Conservation (phyloP, 371 early-diverging fungal species). For the Sporodiniella umbellata region DNA sequence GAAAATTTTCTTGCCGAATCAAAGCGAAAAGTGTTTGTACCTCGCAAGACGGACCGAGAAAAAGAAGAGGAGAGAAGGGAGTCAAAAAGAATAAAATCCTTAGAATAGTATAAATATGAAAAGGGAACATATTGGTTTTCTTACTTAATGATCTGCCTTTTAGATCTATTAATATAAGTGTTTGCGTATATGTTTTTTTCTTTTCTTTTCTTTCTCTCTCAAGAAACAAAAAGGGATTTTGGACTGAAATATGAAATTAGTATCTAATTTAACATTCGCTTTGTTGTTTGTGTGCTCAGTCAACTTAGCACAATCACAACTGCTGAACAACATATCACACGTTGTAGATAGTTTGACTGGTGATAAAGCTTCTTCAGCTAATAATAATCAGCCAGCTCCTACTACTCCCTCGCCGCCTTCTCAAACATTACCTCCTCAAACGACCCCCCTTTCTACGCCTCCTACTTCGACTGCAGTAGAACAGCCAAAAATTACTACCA, state of each 20-base stretch:
- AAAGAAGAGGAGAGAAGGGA: conserved; percentile 47
- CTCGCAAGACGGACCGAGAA: conserved; percentile 58
- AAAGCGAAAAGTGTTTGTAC: conserved; percentile 43
- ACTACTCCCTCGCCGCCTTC: conserved; percentile 7
- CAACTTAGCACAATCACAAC: conserved; percentile 6
- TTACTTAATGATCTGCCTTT: not conserved
- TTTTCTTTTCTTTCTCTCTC: conserved; percentile 2
- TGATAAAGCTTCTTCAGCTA: not conserved
- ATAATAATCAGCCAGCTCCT: conserved; percentile 6
- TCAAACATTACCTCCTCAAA: not conserved
- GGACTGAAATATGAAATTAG: not conserved
- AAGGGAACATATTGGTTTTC: not conserved
- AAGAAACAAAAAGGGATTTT: not conserved
- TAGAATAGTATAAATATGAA: conserved; percentile 29
- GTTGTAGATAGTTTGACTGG: conserved; percentile 1
- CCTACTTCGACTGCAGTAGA: not conserved
- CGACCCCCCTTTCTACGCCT: conserved; percentile 1
- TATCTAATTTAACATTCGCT: not conserved
- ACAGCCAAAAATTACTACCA: not conserved
- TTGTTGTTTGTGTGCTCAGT: conserved; percentile 4
- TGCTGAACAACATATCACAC: conserved; percentile 9
- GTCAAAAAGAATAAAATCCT: conserved; percentile 27
- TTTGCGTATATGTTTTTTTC: conserved; percentile 2
- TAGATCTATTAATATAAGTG: not conserved
- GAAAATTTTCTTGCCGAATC: conserved; percentile 6